These are phyloP conservation scores for Solanum sparsipilum DNA, from an alignment of 257 asterid genomes.

Conservation along the genomic window DNA sequence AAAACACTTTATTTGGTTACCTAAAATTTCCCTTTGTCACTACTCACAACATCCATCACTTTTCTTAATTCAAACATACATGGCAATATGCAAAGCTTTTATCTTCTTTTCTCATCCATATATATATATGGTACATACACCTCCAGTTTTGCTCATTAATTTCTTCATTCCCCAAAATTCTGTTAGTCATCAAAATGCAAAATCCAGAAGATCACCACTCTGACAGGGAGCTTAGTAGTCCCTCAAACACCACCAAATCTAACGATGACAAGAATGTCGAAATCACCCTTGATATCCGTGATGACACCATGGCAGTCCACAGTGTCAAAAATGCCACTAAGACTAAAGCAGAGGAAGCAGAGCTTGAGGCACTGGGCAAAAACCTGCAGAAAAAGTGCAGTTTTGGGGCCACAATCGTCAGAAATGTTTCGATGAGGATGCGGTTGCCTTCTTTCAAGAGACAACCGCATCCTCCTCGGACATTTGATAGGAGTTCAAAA, in stretches of 20 bases:
- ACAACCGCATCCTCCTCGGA: neutral
- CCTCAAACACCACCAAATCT: neutral
- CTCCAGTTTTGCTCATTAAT: neutral
- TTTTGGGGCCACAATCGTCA: neutral
- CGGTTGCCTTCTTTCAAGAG: neutral
- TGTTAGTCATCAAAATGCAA: neutral
- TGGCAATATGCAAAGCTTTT: neutral
- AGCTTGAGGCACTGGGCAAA: neutral
- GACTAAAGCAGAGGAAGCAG: constrained; percentile 6
- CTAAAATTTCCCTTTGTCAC: neutral
- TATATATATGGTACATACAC: neutral
- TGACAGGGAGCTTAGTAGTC: neutral
- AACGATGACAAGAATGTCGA: constrained; percentile 9
- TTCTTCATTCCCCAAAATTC: neutral
- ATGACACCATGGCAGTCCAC: constrained; percentile 6
- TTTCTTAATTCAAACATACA: neutral
- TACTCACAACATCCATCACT: neutral
- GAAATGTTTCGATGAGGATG: neutral
- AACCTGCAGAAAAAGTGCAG: neutral
- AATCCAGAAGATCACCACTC: neutral
- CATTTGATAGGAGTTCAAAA: constrained; percentile 9
- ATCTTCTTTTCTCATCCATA: neutral
- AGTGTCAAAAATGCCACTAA: constrained; percentile 3
- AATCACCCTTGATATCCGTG: constrained; percentile 13
- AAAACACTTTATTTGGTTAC: neutral